Evolutionary conservation across 2,329 filamentous ascomycete species (phyloP).

Genomic region (Triangularia setosa): DNA sequence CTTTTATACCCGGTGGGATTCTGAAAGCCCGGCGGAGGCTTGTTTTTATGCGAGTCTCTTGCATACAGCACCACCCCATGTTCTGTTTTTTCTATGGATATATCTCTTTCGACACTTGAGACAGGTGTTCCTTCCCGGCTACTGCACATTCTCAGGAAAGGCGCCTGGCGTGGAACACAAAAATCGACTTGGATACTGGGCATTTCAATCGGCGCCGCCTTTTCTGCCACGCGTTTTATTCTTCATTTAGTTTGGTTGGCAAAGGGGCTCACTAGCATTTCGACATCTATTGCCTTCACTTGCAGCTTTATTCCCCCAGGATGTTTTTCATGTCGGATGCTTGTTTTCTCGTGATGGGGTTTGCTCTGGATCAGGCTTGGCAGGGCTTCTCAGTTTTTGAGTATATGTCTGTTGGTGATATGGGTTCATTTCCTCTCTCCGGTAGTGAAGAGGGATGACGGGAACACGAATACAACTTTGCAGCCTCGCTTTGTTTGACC

Average conservation of each 20-base stretch:
- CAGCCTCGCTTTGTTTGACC: not conserved
- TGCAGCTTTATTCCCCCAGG: not conserved
- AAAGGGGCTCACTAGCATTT: not conserved
- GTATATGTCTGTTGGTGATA: not conserved
- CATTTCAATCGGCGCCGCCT: conserved; percentile 9
- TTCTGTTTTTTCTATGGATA: not conserved
- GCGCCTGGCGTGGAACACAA: conserved; percentile 16
- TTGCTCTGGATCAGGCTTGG: not conserved
- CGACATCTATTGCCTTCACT: not conserved
- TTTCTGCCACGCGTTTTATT: not conserved
- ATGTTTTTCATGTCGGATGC: not conserved
- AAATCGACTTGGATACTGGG: conserved; percentile 9
- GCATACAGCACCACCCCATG: not conserved
- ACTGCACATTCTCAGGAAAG: conserved; percentile 3
- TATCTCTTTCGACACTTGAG: not conserved
- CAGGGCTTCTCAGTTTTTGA: not conserved
- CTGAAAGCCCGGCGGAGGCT: not conserved
- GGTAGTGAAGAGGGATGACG: not conserved
- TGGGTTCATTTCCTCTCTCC: not conserved
- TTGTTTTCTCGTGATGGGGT: not conserved
- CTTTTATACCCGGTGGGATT: not conserved
- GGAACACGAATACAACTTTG: not conserved
- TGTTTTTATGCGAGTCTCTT: not conserved
- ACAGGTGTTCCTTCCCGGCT: conserved; percentile 3
- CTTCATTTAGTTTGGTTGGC: not conserved